Conservation (phyloP, 202 grass and related monocot genomes). For the Sporobolus alterniflorus region DNA sequence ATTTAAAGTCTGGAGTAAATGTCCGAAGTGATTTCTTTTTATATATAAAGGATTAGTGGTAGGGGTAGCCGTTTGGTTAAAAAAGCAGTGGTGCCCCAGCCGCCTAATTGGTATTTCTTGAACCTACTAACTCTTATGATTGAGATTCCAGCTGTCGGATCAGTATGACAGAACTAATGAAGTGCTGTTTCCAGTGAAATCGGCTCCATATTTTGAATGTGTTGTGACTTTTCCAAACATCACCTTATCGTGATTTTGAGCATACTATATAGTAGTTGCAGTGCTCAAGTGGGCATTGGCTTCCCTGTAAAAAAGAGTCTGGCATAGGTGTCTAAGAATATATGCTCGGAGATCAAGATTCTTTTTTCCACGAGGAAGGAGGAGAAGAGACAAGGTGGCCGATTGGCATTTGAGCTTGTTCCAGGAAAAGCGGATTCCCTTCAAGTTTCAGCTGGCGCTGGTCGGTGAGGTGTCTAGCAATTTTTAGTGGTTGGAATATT, state of each 20-base stretch:
- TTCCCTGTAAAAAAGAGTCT: conserved; percentile 5
- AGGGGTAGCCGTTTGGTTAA: background rate
- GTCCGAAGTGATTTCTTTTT: background rate
- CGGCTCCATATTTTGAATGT: background rate
- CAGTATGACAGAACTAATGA: background rate
- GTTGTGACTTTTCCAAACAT: background rate
- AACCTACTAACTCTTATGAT: background rate
- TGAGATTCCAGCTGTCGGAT: conserved; percentile 13
- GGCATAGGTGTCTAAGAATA: conserved; percentile 54
- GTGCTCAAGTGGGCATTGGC: conserved; percentile 30
- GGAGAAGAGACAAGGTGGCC: conserved; percentile 42
- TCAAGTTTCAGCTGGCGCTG: conserved; percentile 45
- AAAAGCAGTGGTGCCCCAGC: background rate
- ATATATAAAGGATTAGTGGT: background rate
- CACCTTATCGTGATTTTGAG: background rate
- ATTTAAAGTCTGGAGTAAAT: background rate
- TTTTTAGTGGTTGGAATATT: conserved; percentile 63
- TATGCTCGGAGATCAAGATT: conserved; percentile 57
- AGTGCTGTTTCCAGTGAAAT: conserved; percentile 9
- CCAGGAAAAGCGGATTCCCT: conserved; percentile 66
- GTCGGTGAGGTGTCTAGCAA: conserved; percentile 37
- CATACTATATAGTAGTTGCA: background rate
- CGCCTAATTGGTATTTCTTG: background rate
- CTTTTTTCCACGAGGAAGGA: conserved; percentile 37
- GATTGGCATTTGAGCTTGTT: conserved; percentile 51